phyloP scores from a whole-genome alignment of 1,284 basidiomycete genomes.

The Malassezia vespertilionis region DNA sequence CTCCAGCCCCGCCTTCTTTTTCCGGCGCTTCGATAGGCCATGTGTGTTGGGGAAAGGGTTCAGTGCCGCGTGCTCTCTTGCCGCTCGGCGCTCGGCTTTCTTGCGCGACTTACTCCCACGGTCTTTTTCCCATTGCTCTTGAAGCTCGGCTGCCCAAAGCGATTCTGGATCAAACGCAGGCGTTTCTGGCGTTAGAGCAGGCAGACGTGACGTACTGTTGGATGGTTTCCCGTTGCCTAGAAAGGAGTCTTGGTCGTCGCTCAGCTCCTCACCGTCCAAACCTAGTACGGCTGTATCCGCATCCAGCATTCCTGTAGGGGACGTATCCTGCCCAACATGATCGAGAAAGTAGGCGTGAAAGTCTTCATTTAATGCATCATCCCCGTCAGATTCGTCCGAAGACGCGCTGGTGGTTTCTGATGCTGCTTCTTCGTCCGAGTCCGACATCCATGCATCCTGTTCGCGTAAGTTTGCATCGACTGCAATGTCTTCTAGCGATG shows the following conservation, averaged over 20 bases:
- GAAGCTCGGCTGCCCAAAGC: constrained; percentile 57
- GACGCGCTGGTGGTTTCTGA: too few species aligned
- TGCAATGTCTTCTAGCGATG: constrained; percentile 14
- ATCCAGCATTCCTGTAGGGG: too few species aligned
- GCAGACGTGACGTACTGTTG: too few species aligned
- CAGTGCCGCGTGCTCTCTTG: constrained; percentile 53
- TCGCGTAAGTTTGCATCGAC: constrained; percentile 10
- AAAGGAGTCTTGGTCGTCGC: neutral
- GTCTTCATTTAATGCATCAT: too few species aligned
- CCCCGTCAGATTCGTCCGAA: too few species aligned
- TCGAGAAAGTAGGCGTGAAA: too few species aligned
- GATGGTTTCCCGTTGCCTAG: too few species aligned
- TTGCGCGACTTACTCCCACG: constrained; percentile 26
- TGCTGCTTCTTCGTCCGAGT: constrained; percentile 24
- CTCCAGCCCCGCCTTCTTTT: constrained; percentile 27
- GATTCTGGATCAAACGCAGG: constrained; percentile 32
- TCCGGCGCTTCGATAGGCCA: constrained; percentile 26
- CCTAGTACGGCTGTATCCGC: too few species aligned
- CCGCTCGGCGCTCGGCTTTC: constrained; percentile 32
- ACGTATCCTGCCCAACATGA: too few species aligned
- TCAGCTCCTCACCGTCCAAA: neutral
- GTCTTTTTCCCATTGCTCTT: constrained; percentile 50
- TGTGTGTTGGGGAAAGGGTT: constrained; percentile 48
- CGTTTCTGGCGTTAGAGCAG: too few species aligned
- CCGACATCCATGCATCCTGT: constrained; percentile 5